Conservation (phyloP, 1,284 basidiomycete species). For the Naganishia liquefaciens region DNA sequence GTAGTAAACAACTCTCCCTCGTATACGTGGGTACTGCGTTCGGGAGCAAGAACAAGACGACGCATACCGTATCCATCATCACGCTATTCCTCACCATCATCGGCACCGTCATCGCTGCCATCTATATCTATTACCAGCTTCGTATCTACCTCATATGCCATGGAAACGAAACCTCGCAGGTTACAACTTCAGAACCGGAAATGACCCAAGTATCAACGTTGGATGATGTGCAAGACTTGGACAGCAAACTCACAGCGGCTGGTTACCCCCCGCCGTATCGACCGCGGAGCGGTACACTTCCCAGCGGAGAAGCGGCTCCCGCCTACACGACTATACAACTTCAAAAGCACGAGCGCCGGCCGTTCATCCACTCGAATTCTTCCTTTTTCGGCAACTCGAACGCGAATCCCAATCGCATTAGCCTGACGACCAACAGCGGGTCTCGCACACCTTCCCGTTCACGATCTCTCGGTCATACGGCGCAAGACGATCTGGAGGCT, state of each 20-base stretch:
- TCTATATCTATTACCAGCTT: slow-evolving; percentile 53
- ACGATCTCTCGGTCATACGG: slow-evolving; percentile 21
- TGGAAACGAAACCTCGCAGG: neutral
- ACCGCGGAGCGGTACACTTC: slow-evolving; percentile 1
- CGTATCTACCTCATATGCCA: slow-evolving; percentile 44
- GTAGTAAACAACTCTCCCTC: slow-evolving; percentile 48
- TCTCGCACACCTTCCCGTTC: slow-evolving; percentile 16
- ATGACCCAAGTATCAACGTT: slow-evolving; percentile 9
- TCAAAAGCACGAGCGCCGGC: slow-evolving; percentile 17
- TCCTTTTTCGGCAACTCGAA: slow-evolving; percentile 9
- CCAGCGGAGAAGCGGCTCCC: slow-evolving; percentile 11
- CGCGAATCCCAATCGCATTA: neutral
- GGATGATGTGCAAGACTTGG: slow-evolving; percentile 2
- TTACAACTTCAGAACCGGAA: neutral
- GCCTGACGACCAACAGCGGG: neutral
- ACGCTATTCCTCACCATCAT: slow-evolving; percentile 44
- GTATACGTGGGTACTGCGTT: slow-evolving; percentile 50
- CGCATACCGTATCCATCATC: slow-evolving; percentile 41
- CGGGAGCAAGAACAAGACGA: slow-evolving; percentile 43
- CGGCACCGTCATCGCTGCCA: slow-evolving; percentile 47
- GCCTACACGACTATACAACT: slow-evolving; percentile 8
- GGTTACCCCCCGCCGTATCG: slow-evolving; percentile 16
- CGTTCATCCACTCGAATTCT: slow-evolving; percentile 33
- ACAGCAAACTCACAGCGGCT: slow-evolving; percentile 6
- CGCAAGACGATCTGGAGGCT: slow-evolving; percentile 2